Percentiles rank a stretch among this genome's conserved stretches.
Conservation (phyloP, 345 rosid species). For the Sisymbrium altissimum region DNA sequence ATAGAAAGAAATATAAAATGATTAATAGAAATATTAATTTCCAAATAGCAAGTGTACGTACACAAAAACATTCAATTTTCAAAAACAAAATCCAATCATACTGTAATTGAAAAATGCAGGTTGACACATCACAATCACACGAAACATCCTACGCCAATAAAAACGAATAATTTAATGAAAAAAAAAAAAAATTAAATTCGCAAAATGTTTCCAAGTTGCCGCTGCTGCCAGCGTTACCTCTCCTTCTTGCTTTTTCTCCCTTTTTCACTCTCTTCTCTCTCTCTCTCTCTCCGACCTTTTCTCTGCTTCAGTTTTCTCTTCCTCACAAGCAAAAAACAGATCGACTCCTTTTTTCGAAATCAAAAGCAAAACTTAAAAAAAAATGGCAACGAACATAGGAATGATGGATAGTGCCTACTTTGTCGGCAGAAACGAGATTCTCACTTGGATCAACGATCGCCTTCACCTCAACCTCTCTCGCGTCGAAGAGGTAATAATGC, state of each 20-base stretch:
- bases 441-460: slow-evolving; percentile 84
- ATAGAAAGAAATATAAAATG: neutral
- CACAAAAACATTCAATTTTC: neutral
- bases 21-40: neutral
- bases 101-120: neutral
- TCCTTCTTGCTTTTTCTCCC: neutral
- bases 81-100: too few species aligned
- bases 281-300: neutral
- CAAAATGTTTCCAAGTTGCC: slow-evolving; percentile 18
- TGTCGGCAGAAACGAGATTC: slow-evolving; percentile 90
- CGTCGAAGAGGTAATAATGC: slow-evolving; percentile 63
- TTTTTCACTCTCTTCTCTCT: neutral
- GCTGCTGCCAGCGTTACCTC: slow-evolving; percentile 30
- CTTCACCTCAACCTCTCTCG: slow-evolving; percentile 90
- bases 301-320: slow-evolving; percentile 12
- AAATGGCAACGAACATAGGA: slow-evolving; percentile 83
- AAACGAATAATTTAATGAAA: neutral
- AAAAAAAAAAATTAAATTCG: slow-evolving; percentile 18
- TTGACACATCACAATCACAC: neutral
- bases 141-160: neutral
- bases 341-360: neutral
- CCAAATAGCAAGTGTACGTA: neutral
- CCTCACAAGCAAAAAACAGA: neutral
- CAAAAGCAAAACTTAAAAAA: too few species aligned
- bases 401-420: slow-evolving; percentile 98